Percentiles rank a stretch among this genome's conserved stretches.
These are phyloP conservation scores for Fusarium camptoceras DNA, from an alignment of 2,329 filamentous ascomycete species.

Conservation along the genomic window DNA sequence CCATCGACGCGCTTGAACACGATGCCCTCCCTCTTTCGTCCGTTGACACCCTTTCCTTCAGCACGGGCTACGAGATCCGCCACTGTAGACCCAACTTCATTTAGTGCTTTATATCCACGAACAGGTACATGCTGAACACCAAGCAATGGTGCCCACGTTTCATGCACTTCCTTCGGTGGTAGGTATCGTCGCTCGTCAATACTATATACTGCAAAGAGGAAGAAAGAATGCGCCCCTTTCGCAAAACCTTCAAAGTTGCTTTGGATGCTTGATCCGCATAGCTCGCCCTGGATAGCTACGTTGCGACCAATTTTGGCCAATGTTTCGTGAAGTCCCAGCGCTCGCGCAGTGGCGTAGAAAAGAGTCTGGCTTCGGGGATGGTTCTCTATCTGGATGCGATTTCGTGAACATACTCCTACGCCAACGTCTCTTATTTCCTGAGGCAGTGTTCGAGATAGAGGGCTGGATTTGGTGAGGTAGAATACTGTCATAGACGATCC, in stretches of 20 bases:
- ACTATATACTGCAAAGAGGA: slow-evolving; percentile 51
- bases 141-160: slow-evolving; percentile 42
- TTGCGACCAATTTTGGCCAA: slow-evolving; percentile 27
- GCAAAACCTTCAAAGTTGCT: slow-evolving; percentile 42
- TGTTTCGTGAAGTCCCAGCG: slow-evolving; percentile 19
- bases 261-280: slow-evolving; percentile 43
- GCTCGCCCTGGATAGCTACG: slow-evolving; percentile 43
- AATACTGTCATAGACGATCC: slow-evolving; percentile 55
- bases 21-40: slow-evolving; percentile 42
- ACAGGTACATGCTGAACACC: slow-evolving; percentile 51
- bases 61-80: slow-evolving; percentile 36
- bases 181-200: slow-evolving; percentile 47
- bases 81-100: slow-evolving; percentile 22
- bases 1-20: slow-evolving; percentile 42
- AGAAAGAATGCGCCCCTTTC: slow-evolving; percentile 46
- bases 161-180: slow-evolving; percentile 45
- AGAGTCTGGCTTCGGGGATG: slow-evolving; percentile 19
- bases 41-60: slow-evolving; percentile 40
- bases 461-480: slow-evolving; percentile 47
- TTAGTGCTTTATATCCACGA: slow-evolving; percentile 33
- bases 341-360: slow-evolving; percentile 32
- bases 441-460: slow-evolving; percentile 33
- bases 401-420: slow-evolving; percentile 42
- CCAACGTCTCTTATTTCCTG: slow-evolving; percentile 4
- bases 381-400: slow-evolving; percentile 34